Percentiles rank a stretch among this genome's conserved stretches.
phyloP scores from a whole-genome alignment of 2,329 filamentous ascomycete species.

The Colletotrichum siamense region DNA sequence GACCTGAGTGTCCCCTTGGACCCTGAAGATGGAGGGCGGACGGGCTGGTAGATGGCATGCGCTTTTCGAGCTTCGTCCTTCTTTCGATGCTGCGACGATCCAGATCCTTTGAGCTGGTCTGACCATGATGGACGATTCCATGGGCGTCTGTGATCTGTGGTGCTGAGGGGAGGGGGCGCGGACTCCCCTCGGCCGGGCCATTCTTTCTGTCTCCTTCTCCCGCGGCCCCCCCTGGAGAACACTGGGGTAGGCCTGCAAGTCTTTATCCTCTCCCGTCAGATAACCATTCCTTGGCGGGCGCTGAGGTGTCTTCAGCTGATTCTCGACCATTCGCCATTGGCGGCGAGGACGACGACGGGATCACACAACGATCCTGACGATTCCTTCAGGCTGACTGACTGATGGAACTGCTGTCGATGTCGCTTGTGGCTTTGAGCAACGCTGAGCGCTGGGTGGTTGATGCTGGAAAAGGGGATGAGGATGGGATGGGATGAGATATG shows the following conservation, averaged over 20 bases:
- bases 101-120: background rate
- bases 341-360: background rate
- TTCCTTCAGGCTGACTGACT: background rate
- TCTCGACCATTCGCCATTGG: background rate
- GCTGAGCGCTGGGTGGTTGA: background rate
- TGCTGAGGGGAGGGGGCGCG: background rate
- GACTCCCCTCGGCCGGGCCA: background rate
- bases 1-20: background rate
- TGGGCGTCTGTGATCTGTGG: background rate
- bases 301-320: conserved; percentile 6
- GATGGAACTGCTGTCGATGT: background rate
- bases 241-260: conserved; percentile 16
- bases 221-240: background rate
- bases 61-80: background rate
- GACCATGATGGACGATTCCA: background rate
- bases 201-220: background rate
- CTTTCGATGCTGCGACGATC: background rate
- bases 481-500: background rate
- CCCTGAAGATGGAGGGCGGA: background rate
- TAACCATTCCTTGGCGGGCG: conserved; percentile 11
- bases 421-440: background rate
- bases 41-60: background rate
- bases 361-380: background rate
- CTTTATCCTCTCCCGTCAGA: conserved; percentile 3
- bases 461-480: background rate